Evolutionary conservation across 2,329 filamentous ascomycete genomes (phyloP).

Genomic region (Gnomoniopsis smithogilvyi): DNA sequence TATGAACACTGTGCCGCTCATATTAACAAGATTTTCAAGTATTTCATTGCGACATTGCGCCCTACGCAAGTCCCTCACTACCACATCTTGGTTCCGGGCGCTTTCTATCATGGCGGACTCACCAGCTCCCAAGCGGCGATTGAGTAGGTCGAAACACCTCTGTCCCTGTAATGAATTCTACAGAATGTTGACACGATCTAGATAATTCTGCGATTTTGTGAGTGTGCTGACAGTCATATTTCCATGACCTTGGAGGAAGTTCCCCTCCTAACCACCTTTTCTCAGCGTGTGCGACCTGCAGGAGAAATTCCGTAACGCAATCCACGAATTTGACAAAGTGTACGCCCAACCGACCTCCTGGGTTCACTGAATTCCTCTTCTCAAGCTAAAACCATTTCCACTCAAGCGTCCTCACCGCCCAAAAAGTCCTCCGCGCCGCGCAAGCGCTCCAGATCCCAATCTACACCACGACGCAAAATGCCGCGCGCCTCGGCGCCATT

Average conservation of each 20-base stretch:
- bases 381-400: not conserved
- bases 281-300: slow-evolving; percentile 88
- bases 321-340: slow-evolving; percentile 83
- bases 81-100: not conserved
- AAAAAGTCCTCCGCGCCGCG: slow-evolving; percentile 66
- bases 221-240: slow-evolving; percentile 22
- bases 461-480: slow-evolving; percentile 83
- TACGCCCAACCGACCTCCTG: slow-evolving; percentile 40
- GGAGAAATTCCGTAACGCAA: slow-evolving; percentile 83
- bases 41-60: not conserved
- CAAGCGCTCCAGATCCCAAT: slow-evolving; percentile 70
- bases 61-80: not conserved
- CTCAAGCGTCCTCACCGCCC: slow-evolving; percentile 59
- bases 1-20: not conserved
- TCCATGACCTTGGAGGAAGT: not conserved
- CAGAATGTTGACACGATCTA: slow-evolving; percentile 23
- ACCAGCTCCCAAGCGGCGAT: slow-evolving; percentile 5
- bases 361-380: not conserved
- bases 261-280: not conserved
- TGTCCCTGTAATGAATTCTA: not conserved
- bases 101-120: slow-evolving; percentile 14
- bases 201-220: slow-evolving; percentile 51
- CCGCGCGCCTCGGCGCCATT: slow-evolving; percentile 73
- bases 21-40: not conserved
- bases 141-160: slow-evolving; percentile 6